Evolutionary conservation across 2,329 filamentous ascomycete species (phyloP).

Genomic region (Bipolaris cookei): DNA sequence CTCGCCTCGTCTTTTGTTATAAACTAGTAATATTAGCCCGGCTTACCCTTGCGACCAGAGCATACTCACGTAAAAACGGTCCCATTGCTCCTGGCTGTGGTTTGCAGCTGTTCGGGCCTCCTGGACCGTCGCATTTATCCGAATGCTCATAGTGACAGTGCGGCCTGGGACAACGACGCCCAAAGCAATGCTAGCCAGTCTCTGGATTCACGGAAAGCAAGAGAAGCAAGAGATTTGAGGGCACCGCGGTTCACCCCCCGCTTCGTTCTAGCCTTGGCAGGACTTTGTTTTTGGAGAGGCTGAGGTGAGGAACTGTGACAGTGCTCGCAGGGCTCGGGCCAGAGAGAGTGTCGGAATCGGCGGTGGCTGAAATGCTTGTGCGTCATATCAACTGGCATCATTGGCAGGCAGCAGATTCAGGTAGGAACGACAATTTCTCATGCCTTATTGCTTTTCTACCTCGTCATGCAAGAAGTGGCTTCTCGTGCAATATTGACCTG

Average conservation of each 20-base stretch:
- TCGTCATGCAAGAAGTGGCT: conserved; percentile 39
- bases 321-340: conserved; percentile 48
- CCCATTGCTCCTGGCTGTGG: conserved; percentile 49
- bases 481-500: conserved; percentile 42
- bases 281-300: conserved; percentile 48
- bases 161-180: conserved; percentile 29
- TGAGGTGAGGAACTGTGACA: conserved; percentile 47
- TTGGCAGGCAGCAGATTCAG: conserved; percentile 36
- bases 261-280: conserved; percentile 48
- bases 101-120: conserved; percentile 45
- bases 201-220: conserved; percentile 40
- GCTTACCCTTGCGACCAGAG: conserved; percentile 14
- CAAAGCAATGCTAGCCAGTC: conserved; percentile 31
- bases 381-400: conserved; percentile 42
- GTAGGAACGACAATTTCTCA: conserved; percentile 37
- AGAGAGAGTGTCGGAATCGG: conserved; percentile 47
- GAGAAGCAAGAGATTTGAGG: conserved; percentile 48
- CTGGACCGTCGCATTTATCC: conserved; percentile 48
- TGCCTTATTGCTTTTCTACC: conserved; percentile 37
- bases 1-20: conserved; percentile 49
- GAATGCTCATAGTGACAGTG: conserved; percentile 44
- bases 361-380: conserved; percentile 50
- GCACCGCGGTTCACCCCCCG: conserved; percentile 46
- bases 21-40: conserved; percentile 41
- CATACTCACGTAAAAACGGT: conserved; percentile 47